A percentile compares a stretch with the other conserved stretches of the same genome.
Conservation (phyloP, 2,329 filamentous ascomycete genomes). For the Calonectria henricotiae region DNA sequence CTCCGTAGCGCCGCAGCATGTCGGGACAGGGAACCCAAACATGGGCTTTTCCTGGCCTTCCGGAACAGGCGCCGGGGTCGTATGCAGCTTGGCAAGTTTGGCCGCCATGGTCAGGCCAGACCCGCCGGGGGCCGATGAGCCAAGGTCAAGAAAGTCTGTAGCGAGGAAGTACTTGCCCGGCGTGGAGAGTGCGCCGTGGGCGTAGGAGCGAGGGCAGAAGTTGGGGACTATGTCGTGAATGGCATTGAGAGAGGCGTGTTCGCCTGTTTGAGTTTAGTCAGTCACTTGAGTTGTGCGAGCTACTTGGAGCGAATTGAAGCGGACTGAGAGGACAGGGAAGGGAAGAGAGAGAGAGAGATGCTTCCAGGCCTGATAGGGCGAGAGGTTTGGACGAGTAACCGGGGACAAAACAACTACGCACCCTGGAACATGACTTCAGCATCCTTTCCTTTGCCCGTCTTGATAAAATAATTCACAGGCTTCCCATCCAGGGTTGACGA, state of each 20-base stretch:
- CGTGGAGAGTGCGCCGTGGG: slow-evolving; percentile 75
- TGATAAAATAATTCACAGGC: slow-evolving; percentile 78
- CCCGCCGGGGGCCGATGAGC: slow-evolving; percentile 60
- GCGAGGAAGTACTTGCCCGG: slow-evolving; percentile 72
- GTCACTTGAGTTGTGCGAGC: background rate
- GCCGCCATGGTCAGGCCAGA: slow-evolving; percentile 76
- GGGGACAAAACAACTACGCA: slow-evolving; percentile 51
- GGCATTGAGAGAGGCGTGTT: slow-evolving; percentile 87
- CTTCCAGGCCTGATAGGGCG: too few relatives aligned
- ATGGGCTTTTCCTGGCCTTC: slow-evolving; percentile 72
- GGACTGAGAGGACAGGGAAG: background rate
- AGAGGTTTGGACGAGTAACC: too few relatives aligned
- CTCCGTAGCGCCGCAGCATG: slow-evolving; percentile 88
- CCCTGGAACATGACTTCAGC: slow-evolving; percentile 81
- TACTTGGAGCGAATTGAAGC: background rate
- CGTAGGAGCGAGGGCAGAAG: slow-evolving; percentile 83
- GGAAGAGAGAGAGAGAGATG: too few relatives aligned
- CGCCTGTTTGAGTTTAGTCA: slow-evolving; percentile 68
- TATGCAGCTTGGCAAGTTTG: slow-evolving; percentile 86
- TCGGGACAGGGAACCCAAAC: slow-evolving; percentile 89
- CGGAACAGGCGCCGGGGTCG: slow-evolving; percentile 79
- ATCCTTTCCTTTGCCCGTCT: slow-evolving; percentile 75
- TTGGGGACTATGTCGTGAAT: slow-evolving; percentile 81
- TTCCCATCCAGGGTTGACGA: slow-evolving; percentile 65
- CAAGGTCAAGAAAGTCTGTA: slow-evolving; percentile 86